Percentiles rank a stretch among this genome's conserved stretches.
phyloP scores from a whole-genome alignment of 441 rosid genomes.

The Croton setiger region DNA sequence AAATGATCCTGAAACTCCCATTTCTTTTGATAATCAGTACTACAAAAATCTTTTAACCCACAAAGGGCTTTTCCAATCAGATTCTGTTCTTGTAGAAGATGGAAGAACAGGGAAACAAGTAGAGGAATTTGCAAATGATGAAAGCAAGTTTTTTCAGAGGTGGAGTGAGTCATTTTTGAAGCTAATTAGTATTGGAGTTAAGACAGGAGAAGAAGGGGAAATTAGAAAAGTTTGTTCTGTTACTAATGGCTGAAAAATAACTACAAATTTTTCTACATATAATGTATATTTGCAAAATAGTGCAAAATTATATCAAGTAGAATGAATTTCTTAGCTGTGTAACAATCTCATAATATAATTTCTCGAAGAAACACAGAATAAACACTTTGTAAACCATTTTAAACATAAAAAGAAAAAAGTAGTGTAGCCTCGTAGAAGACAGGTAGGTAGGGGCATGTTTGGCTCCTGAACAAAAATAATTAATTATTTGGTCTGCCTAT shows the following conservation, averaged over 20 bases:
- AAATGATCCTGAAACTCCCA: conserved; percentile 69
- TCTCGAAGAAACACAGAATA: too few species aligned
- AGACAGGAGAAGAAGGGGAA: conserved; percentile 65
- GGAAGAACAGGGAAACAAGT: conserved; percentile 55
- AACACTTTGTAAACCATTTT: too few species aligned
- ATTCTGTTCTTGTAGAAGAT: conserved; percentile 62
- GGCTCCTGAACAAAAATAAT: too few species aligned
- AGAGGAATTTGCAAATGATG: conserved; percentile 54
- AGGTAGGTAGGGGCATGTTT: too few species aligned
- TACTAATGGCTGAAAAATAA: conserved; percentile 30
- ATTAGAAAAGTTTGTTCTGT: conserved; percentile 58
- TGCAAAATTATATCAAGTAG: too few species aligned
- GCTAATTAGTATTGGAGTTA: conserved; percentile 66
- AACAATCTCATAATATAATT: too few species aligned
- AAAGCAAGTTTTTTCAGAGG: conserved; percentile 46
- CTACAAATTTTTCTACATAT: too few species aligned
- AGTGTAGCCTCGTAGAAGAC: too few species aligned
- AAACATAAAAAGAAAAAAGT: too few species aligned
- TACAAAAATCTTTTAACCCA: conserved; percentile 51
- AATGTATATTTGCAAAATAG: too few species aligned
- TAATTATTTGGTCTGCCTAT: too few species aligned
- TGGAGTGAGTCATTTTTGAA: conserved; percentile 73
- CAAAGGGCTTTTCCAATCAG: conserved; percentile 81
- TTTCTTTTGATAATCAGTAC: conserved; percentile 70
- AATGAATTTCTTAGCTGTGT: too few species aligned